Percentiles rank a stretch among this genome's conserved stretches.
phyloP scores from a whole-genome alignment of 23 red algal species.

The Gracilaria caudata region DNA sequence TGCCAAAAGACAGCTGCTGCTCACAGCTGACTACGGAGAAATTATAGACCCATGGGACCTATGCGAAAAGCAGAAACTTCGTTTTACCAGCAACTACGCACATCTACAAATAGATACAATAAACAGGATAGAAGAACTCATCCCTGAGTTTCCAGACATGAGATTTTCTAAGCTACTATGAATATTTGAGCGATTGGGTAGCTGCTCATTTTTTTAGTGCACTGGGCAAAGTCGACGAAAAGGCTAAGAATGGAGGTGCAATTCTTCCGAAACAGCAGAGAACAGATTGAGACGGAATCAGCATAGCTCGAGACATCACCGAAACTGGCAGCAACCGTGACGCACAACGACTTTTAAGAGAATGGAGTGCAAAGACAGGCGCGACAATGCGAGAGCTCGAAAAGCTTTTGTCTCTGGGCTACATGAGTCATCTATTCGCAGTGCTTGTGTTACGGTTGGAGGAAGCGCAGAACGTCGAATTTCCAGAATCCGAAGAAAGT shows the following conservation, averaged over 20 bases:
- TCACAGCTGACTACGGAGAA: constrained; percentile 19
- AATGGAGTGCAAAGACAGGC: constrained; percentile 8
- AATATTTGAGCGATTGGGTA: too few relatives aligned
- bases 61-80: not conserved
- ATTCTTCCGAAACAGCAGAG: not conserved
- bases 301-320: not conserved
- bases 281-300: not conserved
- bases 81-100: not conserved
- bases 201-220: too few relatives aligned
- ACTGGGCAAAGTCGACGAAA: too few relatives aligned
- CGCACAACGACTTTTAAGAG: constrained; percentile 19
- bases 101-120: not conserved
- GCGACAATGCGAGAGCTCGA: not conserved
- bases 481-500: constrained; percentile 3
- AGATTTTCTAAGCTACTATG: too few relatives aligned
- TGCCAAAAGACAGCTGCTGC: not conserved
- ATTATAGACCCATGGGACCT: not conserved
- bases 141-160: too few relatives aligned
- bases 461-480: not conserved
- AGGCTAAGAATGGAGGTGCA: not conserved
- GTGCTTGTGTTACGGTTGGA: constrained; percentile 19
- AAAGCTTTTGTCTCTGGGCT: not conserved
- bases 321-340: constrained; percentile 14
- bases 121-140: not conserved
- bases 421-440: not conserved